Evolutionary conservation across 2,329 filamentous ascomycete species (phyloP).

Genomic region (Microsporum audouinii): DNA sequence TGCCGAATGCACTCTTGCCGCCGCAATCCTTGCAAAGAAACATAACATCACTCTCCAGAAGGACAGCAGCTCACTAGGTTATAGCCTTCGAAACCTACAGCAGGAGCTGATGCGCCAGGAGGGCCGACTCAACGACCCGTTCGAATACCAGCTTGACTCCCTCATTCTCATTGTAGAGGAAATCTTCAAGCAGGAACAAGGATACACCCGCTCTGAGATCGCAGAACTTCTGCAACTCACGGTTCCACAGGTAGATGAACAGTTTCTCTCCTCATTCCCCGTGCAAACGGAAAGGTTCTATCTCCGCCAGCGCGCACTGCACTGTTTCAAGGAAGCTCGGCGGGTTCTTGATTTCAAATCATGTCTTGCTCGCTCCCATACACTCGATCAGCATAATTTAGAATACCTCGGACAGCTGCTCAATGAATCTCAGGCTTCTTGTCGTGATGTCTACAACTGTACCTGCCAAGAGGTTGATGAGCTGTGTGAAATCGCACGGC

Average conservation of each 20-base stretch:
- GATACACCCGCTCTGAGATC: constrained; percentile 82
- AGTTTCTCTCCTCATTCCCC: constrained; percentile 79
- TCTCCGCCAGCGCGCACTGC: constrained; percentile 73
- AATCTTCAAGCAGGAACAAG: constrained; percentile 64
- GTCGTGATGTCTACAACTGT: constrained; percentile 79
- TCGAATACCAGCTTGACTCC: constrained; percentile 58
- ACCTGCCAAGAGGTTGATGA: constrained; percentile 86
- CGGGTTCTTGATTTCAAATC: constrained; percentile 75
- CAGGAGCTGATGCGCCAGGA: constrained; percentile 58
- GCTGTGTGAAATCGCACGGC: constrained; percentile 66
- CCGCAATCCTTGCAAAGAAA: constrained; percentile 52
- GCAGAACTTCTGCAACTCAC: constrained; percentile 58
- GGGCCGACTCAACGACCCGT: constrained; percentile 37
- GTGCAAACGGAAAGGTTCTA: constrained; percentile 80
- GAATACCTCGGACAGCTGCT: constrained; percentile 65
- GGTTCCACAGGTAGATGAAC: constrained; percentile 58
- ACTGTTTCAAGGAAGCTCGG: constrained; percentile 82
- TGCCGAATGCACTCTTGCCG: constrained; percentile 86
- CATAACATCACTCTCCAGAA: constrained; percentile 54
- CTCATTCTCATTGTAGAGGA: constrained; percentile 59
- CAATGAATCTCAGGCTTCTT: constrained; percentile 82
- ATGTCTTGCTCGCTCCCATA: constrained; percentile 50
- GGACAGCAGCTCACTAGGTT: constrained; percentile 71
- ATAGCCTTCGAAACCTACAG: constrained; percentile 78
- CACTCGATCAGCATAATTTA: constrained; percentile 55